phyloP scores from a whole-genome alignment of 169 alveolate species.

The Toxoplasma gondii region DNA sequence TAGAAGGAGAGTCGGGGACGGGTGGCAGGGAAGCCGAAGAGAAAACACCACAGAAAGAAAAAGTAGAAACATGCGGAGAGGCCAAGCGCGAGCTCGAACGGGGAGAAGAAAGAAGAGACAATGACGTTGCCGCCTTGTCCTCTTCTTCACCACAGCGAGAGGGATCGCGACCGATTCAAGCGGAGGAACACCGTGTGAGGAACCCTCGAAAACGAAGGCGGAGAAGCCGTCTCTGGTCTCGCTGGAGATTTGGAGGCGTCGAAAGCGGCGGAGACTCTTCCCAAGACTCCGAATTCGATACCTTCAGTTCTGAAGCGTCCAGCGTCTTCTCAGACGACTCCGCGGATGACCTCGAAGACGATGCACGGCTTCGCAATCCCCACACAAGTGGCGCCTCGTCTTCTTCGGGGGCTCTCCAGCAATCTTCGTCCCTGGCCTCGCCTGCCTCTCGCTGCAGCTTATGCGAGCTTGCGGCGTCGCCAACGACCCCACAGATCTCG shows the following conservation, averaged over 20 bases:
- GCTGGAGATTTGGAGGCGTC: conserved; percentile 11
- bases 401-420: not conserved
- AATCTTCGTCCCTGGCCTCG: not conserved
- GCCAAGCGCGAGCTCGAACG: not conserved
- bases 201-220: not conserved
- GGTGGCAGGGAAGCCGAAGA: not conserved
- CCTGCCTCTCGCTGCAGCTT: not conserved
- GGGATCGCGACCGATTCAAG: not conserved
- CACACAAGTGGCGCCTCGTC: too few relatives aligned
- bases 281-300: not conserved
- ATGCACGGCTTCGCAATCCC: not conserved
- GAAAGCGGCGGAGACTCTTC: not conserved
- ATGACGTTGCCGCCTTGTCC: too few relatives aligned
- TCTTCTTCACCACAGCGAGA: too few relatives aligned
- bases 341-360: not conserved
- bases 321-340: not conserved
- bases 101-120: not conserved
- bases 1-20: not conserved
- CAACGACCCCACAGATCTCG: not conserved
- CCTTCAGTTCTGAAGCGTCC: not conserved
- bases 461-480: not conserved
- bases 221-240: not conserved
- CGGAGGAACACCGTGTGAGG: not conserved
- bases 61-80: not conserved
- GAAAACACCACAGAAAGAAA: not conserved